phyloP scores from a whole-genome alignment of 306 rosid genomes.

The Sicyos baderoa region DNA sequence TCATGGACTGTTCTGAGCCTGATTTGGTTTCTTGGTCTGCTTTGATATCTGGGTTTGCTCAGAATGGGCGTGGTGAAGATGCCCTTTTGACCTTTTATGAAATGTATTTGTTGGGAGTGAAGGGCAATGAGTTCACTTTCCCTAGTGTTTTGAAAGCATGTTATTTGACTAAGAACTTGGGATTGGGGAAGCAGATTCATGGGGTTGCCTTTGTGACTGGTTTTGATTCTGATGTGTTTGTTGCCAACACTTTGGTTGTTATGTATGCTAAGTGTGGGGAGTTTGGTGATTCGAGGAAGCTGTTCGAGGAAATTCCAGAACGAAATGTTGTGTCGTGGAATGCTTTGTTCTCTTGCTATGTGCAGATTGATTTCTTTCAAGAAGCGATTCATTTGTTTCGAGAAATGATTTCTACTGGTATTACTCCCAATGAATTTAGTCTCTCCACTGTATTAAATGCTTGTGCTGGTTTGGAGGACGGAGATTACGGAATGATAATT shows the following conservation, averaged over 20 bases:
- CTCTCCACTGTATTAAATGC: constrained; percentile 66
- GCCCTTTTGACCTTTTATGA: constrained; percentile 51
- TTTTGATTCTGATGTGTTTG: constrained; percentile 67
- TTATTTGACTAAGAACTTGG: constrained; percentile 43
- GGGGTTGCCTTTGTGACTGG: constrained; percentile 50
- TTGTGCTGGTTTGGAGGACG: constrained; percentile 49
- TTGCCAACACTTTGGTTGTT: constrained; percentile 68
- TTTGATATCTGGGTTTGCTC: constrained; percentile 67
- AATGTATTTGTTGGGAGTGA: constrained; percentile 45
- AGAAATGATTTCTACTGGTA: constrained; percentile 55
- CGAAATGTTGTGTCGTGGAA: constrained; percentile 71
- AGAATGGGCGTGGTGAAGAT: constrained; percentile 50
- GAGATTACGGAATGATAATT: constrained; percentile 38
- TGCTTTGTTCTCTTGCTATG: constrained; percentile 65
- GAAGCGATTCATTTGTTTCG: constrained; percentile 54
- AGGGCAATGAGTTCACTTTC: constrained; percentile 65
- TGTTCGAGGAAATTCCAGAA: constrained; percentile 43
- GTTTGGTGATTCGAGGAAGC: constrained; percentile 50
- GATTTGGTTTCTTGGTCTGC: constrained; percentile 75
- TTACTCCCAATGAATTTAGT: constrained; percentile 67
- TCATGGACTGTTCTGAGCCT: constrained; percentile 47
- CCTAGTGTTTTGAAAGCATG: constrained; percentile 75
- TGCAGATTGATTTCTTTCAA: constrained; percentile 38
- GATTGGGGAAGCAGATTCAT: constrained; percentile 55
- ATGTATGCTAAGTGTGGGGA: constrained; percentile 71